Percentiles rank a stretch among this genome's conserved stretches.
phyloP scores from a whole-genome alignment of 2,329 filamentous ascomycete genomes.

The Harringtonia aguacate region DNA sequence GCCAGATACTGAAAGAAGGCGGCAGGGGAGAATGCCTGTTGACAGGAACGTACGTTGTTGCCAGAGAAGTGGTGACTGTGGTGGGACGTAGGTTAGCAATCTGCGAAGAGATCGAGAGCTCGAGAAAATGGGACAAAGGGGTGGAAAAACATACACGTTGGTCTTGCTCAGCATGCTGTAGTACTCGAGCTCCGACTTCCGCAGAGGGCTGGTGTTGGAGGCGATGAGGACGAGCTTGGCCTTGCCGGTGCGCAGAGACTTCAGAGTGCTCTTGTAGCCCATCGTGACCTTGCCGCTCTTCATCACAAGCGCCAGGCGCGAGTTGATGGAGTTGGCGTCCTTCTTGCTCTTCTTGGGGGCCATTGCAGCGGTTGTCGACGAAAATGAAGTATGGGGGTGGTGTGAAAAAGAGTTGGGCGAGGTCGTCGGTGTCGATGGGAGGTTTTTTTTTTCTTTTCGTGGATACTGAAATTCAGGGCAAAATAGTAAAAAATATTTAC shows the following conservation, averaged over 20 bases:
- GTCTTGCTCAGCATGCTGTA: conserved; percentile 90
- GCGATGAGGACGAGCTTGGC: conserved; percentile 90
- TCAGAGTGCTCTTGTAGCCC: conserved; percentile 67
- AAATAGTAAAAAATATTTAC: not conserved
- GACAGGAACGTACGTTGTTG: conserved; percentile 78
- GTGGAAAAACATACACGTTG: conserved; percentile 43
- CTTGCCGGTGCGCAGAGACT: conserved; percentile 51
- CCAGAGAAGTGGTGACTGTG: conserved; percentile 79
- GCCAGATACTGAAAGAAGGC: conserved; percentile 14
- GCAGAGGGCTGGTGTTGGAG: conserved; percentile 93
- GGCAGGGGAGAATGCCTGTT: not conserved
- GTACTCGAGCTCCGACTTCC: conserved; percentile 96
- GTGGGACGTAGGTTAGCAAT: not conserved
- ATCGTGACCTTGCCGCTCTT: conserved; percentile 71
- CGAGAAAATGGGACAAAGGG: too few relatives aligned
- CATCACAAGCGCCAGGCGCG: conserved; percentile 51
- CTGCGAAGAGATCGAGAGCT: too few relatives aligned
- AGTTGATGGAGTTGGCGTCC: conserved; percentile 28
- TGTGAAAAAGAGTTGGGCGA: not conserved
- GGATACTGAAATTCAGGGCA: too few relatives aligned
- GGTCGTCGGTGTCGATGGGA: not conserved
- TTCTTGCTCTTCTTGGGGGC: conserved; percentile 58
- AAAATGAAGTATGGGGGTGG: not conserved
- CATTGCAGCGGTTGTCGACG: conserved; percentile 38
- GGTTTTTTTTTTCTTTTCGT: not conserved